Percentiles rank a stretch among this genome's conserved stretches.
phyloP scores from a whole-genome alignment of 2,329 filamentous ascomycete genomes.

The Hymenoscyphus albidus region DNA sequence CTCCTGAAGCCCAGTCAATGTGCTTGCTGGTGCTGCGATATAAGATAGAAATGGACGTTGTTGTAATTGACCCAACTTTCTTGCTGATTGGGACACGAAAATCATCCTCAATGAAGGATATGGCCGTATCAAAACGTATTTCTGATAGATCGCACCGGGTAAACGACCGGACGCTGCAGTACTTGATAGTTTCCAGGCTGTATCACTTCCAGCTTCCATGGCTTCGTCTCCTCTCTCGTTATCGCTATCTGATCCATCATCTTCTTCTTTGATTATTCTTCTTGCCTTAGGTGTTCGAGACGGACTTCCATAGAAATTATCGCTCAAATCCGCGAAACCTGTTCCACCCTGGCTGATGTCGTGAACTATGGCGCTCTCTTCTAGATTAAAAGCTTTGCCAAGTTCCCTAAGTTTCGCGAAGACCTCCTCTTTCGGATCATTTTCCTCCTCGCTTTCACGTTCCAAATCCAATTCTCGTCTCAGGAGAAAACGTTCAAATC shows the following conservation, averaged over 20 bases:
- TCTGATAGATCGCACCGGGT: slow-evolving; percentile 18
- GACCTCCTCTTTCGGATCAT: slow-evolving; percentile 4
- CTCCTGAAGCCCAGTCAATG: slow-evolving; percentile 11
- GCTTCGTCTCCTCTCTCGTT: background rate
- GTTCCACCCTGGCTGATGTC: slow-evolving; percentile 56
- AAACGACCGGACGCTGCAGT: slow-evolving; percentile 11
- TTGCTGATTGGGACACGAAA: slow-evolving; percentile 15
- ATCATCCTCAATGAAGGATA: slow-evolving; percentile 16
- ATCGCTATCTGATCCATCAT: slow-evolving; percentile 1
- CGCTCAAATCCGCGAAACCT: slow-evolving; percentile 37
- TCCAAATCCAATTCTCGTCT: slow-evolving; percentile 7
- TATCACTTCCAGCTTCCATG: background rate
- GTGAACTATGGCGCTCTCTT: slow-evolving; percentile 60
- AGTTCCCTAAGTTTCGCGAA: slow-evolving; percentile 12
- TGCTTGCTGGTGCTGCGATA: slow-evolving; percentile 13
- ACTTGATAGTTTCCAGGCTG: slow-evolving; percentile 7
- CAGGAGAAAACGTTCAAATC: slow-evolving; percentile 12
- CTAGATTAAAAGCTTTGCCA: slow-evolving; percentile 56
- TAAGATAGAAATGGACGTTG: slow-evolving; percentile 16
- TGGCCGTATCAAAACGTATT: slow-evolving; percentile 18
- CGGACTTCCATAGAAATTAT: background rate
- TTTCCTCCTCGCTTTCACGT: background rate
- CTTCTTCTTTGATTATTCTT: slow-evolving; percentile 10
- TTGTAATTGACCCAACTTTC: slow-evolving; percentile 13
- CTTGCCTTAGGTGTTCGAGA: background rate